Evolutionary conservation across 805 yeast genomes (phyloP).

Genomic region (Geotrichum ghanense): DNA sequence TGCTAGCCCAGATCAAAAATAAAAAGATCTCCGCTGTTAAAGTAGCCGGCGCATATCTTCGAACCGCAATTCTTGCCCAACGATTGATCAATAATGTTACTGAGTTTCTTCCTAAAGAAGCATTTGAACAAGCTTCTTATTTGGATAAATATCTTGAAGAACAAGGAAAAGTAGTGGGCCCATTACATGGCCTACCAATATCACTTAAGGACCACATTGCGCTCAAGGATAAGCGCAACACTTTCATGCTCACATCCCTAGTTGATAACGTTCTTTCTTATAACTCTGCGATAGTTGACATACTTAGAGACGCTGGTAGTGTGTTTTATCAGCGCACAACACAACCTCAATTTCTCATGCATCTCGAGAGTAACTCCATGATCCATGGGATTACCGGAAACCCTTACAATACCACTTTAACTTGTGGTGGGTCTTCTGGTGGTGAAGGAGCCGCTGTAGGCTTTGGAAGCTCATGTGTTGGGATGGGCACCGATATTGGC

Average conservation of each 20-base stretch:
- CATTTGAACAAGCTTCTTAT: constrained; percentile 34
- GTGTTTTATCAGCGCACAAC: constrained; percentile 43
- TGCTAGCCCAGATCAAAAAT: constrained; percentile 30
- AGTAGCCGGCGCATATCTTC: constrained; percentile 42
- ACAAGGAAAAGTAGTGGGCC: constrained; percentile 42
- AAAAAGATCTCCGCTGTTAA: constrained; percentile 34
- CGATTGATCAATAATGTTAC: constrained; percentile 44
- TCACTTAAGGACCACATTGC: constrained; percentile 26
- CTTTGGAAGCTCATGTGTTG: constrained; percentile 34
- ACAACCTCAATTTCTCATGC: constrained; percentile 49
- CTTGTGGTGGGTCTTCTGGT: constrained; percentile 44
- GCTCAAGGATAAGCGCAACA: not conserved
- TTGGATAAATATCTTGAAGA: constrained; percentile 40
- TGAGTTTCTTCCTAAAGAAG: constrained; percentile 21
- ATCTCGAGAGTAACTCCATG: constrained; percentile 35
- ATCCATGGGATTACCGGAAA: constrained; percentile 37
- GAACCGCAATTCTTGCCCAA: constrained; percentile 46
- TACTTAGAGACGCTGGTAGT: constrained; percentile 38
- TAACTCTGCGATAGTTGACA: constrained; percentile 29
- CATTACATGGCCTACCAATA: constrained; percentile 54
- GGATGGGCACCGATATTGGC: constrained; percentile 43
- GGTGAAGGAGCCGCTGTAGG: constrained; percentile 42
- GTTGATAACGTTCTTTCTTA: constrained; percentile 27
- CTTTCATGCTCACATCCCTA: constrained; percentile 9
- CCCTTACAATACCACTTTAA: constrained; percentile 32